Evolutionary conservation across 257 asterid genomes (phyloP).

Genomic region (Echites panduratus): DNA sequence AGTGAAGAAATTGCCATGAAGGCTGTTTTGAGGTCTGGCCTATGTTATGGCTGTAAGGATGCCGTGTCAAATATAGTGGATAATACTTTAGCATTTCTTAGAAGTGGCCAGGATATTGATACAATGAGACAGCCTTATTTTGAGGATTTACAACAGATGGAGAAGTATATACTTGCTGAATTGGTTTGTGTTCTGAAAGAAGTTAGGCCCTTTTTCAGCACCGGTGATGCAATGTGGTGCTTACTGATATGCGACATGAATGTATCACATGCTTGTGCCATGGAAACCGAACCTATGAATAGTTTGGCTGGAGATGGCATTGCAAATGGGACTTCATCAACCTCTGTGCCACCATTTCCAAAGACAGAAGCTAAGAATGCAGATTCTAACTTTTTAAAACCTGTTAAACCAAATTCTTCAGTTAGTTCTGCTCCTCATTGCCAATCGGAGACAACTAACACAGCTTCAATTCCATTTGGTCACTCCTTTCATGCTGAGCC

Average conservation of each 20-base stretch:
- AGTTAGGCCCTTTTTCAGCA: slow-evolving; percentile 84
- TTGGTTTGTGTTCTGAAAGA: slow-evolving; percentile 81
- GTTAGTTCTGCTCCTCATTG: slow-evolving; percentile 34
- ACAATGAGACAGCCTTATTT: slow-evolving; percentile 59
- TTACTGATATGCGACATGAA: slow-evolving; percentile 89
- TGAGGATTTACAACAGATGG: slow-evolving; percentile 80
- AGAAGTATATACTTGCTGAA: slow-evolving; percentile 84
- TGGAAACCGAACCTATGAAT: slow-evolving; percentile 60
- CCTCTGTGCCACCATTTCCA: slow-evolving; percentile 32
- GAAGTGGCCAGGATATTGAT: slow-evolving; percentile 56
- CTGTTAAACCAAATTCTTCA: slow-evolving; percentile 40
- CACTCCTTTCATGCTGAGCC: slow-evolving; percentile 50
- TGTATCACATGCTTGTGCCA: slow-evolving; percentile 81
- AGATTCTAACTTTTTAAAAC: slow-evolving; percentile 34
- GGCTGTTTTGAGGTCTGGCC: slow-evolving; percentile 82
- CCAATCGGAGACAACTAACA: slow-evolving; percentile 30
- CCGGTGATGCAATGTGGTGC: slow-evolving; percentile 99
- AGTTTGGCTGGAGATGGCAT: slow-evolving; percentile 35
- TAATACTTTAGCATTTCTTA: slow-evolving; percentile 66
- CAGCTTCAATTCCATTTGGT: slow-evolving; percentile 30
- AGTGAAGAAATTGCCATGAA: slow-evolving; percentile 61
- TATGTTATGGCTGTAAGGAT: slow-evolving; percentile 92
- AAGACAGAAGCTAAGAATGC: slow-evolving; percentile 37
- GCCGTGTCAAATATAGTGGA: slow-evolving; percentile 88
- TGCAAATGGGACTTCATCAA: slow-evolving; percentile 30